phyloP scores from a whole-genome alignment of 805 yeast species.

The Candida boleticola region DNA sequence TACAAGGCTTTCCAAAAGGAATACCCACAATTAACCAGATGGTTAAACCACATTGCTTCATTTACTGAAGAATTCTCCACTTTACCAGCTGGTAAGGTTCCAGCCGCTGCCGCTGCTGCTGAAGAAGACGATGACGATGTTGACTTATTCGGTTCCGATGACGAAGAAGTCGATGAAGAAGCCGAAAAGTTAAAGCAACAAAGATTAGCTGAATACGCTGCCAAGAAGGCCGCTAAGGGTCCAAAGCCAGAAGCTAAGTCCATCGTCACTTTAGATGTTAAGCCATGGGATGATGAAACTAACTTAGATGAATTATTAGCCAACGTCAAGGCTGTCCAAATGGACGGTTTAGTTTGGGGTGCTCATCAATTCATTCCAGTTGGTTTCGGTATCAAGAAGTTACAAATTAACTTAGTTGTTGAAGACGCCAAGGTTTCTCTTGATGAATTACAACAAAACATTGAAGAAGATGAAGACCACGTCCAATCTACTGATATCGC shows the following conservation, averaged over 20 bases:
- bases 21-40: slow-evolving; percentile 95
- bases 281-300: slow-evolving; percentile 99
- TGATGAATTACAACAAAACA: slow-evolving; percentile 76
- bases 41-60: slow-evolving; percentile 98
- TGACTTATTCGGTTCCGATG: slow-evolving; percentile 91
- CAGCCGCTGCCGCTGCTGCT: slow-evolving; percentile 56
- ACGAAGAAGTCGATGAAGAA: slow-evolving; percentile 92
- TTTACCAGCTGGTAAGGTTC: slow-evolving; percentile 76
- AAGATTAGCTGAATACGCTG: slow-evolving; percentile 97
- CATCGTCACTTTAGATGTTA: slow-evolving; percentile 92
- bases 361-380: slow-evolving; percentile 93
- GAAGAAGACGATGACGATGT: slow-evolving; percentile 85
- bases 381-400: slow-evolving; percentile 99
- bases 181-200: slow-evolving; percentile 97
- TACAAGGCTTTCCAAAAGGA: slow-evolving; percentile 91
- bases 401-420: slow-evolving; percentile 96
- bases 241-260: slow-evolving; percentile 99
- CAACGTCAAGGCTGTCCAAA: slow-evolving; percentile 78
- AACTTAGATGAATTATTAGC: slow-evolving; percentile 85
- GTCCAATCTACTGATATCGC: slow-evolving; percentile 98
- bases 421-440: slow-evolving; percentile 96
- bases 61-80: slow-evolving; percentile 80
- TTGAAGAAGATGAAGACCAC: slow-evolving; percentile 96
- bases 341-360: slow-evolving; percentile 98
- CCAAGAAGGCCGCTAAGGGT: slow-evolving; percentile 95